Conservation (phyloP, 352 stramenopile genomes). For the Phytophthora chlamydospora region DNA sequence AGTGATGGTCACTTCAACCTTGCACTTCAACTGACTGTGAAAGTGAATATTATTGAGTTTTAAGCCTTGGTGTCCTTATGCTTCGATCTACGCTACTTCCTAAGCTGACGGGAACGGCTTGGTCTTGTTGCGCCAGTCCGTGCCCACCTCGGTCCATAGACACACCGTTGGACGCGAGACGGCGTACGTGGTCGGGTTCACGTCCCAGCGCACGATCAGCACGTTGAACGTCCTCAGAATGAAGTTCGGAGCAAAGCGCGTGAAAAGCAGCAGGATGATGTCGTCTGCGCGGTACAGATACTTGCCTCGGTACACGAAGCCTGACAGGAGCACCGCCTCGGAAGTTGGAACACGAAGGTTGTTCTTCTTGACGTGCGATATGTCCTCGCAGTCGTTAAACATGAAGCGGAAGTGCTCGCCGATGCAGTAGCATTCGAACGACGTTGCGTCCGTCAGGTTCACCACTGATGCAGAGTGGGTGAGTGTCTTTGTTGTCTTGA, state of each 20-base stretch:
- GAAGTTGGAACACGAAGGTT: constrained; percentile 26
- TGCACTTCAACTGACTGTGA: constrained; percentile 25
- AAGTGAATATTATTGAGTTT: constrained; percentile 13
- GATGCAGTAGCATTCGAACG: constrained; percentile 44
- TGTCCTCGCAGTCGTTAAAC: constrained; percentile 42
- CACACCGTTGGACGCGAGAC: constrained; percentile 39
- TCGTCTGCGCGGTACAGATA: constrained; percentile 38
- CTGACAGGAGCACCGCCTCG: constrained; percentile 32
- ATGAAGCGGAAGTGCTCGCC: constrained; percentile 39
- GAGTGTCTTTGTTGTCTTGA: constrained; percentile 24
- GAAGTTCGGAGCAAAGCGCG: constrained; percentile 33
- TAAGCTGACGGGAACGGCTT: constrained; percentile 39
- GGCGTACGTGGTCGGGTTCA: constrained; percentile 37
- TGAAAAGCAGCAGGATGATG: constrained; percentile 38
- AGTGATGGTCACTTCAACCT: constrained; percentile 58
- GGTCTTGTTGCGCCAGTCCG: constrained; percentile 42
- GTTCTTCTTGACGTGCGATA: constrained; percentile 38
- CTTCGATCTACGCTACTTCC: neutral
- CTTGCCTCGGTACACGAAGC: constrained; percentile 39
- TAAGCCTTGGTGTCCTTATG: constrained; percentile 5
- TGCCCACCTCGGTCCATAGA: constrained; percentile 44
- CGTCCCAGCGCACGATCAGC: constrained; percentile 41
- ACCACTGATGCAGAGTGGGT: constrained; percentile 21
- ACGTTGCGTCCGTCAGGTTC: constrained; percentile 34
- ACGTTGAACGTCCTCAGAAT: constrained; percentile 47